phyloP scores from a whole-genome alignment of 345 rosid genomes.

The Brassica juncea region DNA sequence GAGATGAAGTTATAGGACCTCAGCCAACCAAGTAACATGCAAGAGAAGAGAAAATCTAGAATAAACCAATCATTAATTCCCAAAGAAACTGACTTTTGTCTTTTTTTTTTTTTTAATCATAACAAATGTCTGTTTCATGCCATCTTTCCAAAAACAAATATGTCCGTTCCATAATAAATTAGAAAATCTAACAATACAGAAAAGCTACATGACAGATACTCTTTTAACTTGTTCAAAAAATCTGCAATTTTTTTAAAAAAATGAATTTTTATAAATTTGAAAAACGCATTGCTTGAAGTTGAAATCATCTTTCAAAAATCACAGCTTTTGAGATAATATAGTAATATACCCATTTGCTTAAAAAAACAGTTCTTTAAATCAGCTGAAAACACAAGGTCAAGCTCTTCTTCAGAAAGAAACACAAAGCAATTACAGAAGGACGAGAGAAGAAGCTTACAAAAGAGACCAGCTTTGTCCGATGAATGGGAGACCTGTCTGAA shows the following conservation, averaged over 20 bases:
- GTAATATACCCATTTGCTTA: neutral
- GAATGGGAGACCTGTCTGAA: conserved; percentile 21
- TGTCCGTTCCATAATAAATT: conserved; percentile 9
- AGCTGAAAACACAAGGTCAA: conserved; percentile 8
- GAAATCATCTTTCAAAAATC: conserved; percentile 13
- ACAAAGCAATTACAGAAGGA: neutral
- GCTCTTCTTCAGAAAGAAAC: neutral
- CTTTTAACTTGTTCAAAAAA: neutral
- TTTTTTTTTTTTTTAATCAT: neutral
- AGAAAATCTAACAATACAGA: neutral
- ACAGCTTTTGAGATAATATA: neutral
- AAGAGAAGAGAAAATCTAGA: conserved; percentile 37
- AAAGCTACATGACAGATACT: conserved; percentile 4
- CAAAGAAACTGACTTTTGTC: neutral
- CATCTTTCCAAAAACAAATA: neutral
- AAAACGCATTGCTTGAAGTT: conserved; percentile 23
- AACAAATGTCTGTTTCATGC: conserved; percentile 16
- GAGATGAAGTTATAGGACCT: conserved; percentile 28
- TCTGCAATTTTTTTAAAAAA: neutral
- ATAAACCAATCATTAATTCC: conserved; percentile 19
- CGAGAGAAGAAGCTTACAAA: neutral
- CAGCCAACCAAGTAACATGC: conserved; percentile 32
- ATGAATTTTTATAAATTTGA: neutral
- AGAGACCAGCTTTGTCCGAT: conserved; percentile 22
- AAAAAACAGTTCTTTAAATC: conserved; percentile 10